Evolutionary conservation across 1,284 basidiomycete species (phyloP).

Genomic region (Cryptococcus sp.): DNA sequence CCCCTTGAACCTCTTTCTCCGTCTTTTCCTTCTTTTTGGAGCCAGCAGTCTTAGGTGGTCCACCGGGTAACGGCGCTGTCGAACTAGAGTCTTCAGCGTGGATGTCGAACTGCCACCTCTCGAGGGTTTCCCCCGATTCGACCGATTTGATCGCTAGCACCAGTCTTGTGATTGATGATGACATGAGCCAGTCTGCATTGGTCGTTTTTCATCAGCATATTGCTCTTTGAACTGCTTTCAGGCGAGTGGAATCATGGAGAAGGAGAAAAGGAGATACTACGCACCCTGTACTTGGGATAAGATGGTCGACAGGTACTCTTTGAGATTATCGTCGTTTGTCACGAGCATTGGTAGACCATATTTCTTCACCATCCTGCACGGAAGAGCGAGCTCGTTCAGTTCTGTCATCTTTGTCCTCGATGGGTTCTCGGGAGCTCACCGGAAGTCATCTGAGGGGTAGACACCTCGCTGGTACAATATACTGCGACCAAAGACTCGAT

Average conservation of each 20-base stretch:
- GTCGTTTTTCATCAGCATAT: background rate
- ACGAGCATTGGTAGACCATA: constrained; percentile 95
- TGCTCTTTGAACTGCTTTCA: too few relatives aligned
- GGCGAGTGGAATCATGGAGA: too few relatives aligned
- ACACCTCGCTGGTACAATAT: constrained; percentile 97
- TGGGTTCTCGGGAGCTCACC: constrained; percentile 28
- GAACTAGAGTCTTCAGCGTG: constrained; percentile 61
- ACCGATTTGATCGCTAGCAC: constrained; percentile 96
- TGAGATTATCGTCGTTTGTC: constrained; percentile 87
- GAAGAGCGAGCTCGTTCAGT: background rate
- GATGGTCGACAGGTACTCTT: constrained; percentile 90
- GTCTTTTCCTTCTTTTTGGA: constrained; percentile 55
- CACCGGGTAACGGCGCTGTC: constrained; percentile 14
- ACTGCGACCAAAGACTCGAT: constrained; percentile 53
- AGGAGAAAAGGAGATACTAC: constrained; percentile 39
- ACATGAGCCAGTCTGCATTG: constrained; percentile 80
- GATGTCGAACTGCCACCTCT: constrained; percentile 98
- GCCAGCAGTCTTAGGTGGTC: constrained; percentile 4
- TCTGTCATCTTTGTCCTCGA: background rate
- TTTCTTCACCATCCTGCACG: constrained; percentile 89
- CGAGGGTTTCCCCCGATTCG: constrained; percentile 85
- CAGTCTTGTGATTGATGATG: constrained; percentile 84
- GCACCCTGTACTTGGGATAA: constrained; percentile 84
- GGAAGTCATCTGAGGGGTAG: constrained; percentile 95
- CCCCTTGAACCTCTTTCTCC: constrained; percentile 92